Base-by-base conservation (phyloP, 2,329 filamentous ascomycete genomes). In the Colletotrichum lupini region DNA sequence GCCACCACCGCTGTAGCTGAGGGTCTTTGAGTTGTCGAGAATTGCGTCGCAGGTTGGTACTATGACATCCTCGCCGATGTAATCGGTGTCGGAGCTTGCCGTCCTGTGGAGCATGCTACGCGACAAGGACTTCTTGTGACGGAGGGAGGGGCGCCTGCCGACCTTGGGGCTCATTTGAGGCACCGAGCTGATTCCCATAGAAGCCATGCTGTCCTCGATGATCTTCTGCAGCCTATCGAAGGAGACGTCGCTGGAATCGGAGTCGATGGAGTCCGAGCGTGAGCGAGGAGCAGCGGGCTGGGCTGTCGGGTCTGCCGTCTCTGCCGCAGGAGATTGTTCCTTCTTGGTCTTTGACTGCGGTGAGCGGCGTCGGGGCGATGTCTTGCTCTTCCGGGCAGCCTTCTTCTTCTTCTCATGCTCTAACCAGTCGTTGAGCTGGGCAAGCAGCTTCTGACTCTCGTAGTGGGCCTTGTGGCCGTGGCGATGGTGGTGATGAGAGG, bases 21-120 rank as follows among this genome's bases (percentile, higher is more conserved):
- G 86, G 0, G 95, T 97, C 83, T 96, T 97, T 5, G 94, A 93
- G 79, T 98, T 98, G 83, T 98, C 96, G 24, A 98, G 87, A 58
- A 92, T 86, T 8, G 91, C 95, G 81, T 98, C 95, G 76, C 95
- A 97, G 75, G 90, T 91, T 1, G 96, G 96, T 1, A 97, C 94
- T n/a, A 94, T 83, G 22, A 91, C 87, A 75, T 98, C 95, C n/a
- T 91, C 91, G 75, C 98, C 95, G 19, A 90, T 85, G 76, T 92
- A 94, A 72, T 98, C 96, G 0, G 95, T 97, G 77, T 98, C 96
- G 0, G 94, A 97, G 4, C 93, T 95, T 5, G 87, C 88, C 1
- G 85, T 83, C 16, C 85, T 86, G 77, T 81, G 86, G 78, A 84
- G 83, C 24, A 81, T 83, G 62, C 76, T 80, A 52, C 82, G 80